phyloP scores from a whole-genome alignment of 495 filamentous ascomycete genomes.

The Letharia lupina region DNA sequence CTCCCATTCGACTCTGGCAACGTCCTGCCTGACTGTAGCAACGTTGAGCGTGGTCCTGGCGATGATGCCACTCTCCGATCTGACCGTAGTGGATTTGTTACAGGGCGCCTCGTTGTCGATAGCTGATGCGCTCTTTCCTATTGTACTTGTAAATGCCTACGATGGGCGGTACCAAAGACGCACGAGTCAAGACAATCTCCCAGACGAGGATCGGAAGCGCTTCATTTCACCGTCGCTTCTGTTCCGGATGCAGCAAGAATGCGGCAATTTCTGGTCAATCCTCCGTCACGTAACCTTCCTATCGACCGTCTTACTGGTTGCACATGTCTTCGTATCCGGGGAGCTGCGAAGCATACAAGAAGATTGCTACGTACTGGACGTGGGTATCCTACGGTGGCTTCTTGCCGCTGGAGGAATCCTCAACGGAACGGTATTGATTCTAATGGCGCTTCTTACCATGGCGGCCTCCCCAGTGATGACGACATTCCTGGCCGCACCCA shows the following conservation, averaged over 20 bases:
- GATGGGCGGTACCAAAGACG: background rate
- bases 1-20: conserved; percentile 10
- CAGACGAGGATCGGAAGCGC: background rate
- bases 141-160: conserved; percentile 4
- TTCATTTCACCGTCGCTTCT: background rate
- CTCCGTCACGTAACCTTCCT: conserved; percentile 13
- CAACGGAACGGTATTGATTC: background rate
- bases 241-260: background rate
- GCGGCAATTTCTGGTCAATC: conserved; percentile 9
- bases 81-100: background rate
- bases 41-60: conserved; percentile 4
- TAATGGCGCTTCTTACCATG: conserved; percentile 3
- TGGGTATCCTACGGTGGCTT: background rate
- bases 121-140: conserved; percentile 13
- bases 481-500: background rate
- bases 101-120: conserved; percentile 4
- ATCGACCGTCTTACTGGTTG: conserved; percentile 3
- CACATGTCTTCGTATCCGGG: conserved; percentile 9
- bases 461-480: conserved; percentile 1
- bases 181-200: background rate
- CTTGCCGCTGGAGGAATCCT: conserved; percentile 6
- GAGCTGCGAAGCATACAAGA: conserved; percentile 8
- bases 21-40: conserved; percentile 3
- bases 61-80: conserved; percentile 2
- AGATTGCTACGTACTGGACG: conserved; percentile 19